These are phyloP conservation scores for Solanum lycopersicoides DNA, from an alignment of 257 asterid species.

Conservation along the genomic window DNA sequence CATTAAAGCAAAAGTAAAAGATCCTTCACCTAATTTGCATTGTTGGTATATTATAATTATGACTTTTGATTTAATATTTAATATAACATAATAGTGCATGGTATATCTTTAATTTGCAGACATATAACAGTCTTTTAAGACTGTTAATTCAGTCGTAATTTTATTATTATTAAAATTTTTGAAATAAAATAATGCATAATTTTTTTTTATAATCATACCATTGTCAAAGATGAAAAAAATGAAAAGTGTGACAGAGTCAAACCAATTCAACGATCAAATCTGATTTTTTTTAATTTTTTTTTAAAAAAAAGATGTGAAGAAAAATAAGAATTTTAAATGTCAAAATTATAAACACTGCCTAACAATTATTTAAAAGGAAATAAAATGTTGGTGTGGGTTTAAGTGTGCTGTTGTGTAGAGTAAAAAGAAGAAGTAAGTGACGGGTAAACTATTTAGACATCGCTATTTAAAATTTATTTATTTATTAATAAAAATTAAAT, in stretches of 20 bases:
- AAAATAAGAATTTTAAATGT: not conserved
- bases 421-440: not conserved
- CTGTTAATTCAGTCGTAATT: not conserved
- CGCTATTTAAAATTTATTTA: not conserved
- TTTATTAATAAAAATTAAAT: too few species aligned
- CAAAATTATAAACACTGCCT: not conserved
- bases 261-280: not conserved
- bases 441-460: not conserved
- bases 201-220: not conserved
- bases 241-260: not conserved
- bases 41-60: not conserved
- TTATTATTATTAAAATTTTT: not conserved
- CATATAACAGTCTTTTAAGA: not conserved
- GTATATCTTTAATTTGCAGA: not conserved
- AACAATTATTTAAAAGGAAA: not conserved
- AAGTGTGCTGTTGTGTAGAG: not conserved
- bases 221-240: not conserved
- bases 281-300: not conserved
- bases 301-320: not conserved
- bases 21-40: not conserved
- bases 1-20: not conserved
- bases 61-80: not conserved
- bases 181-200: not conserved
- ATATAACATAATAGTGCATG: not conserved
- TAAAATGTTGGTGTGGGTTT: not conserved